Conservation (phyloP, 1,284 basidiomycete genomes). For the Cryptococcus amylolentus region DNA sequence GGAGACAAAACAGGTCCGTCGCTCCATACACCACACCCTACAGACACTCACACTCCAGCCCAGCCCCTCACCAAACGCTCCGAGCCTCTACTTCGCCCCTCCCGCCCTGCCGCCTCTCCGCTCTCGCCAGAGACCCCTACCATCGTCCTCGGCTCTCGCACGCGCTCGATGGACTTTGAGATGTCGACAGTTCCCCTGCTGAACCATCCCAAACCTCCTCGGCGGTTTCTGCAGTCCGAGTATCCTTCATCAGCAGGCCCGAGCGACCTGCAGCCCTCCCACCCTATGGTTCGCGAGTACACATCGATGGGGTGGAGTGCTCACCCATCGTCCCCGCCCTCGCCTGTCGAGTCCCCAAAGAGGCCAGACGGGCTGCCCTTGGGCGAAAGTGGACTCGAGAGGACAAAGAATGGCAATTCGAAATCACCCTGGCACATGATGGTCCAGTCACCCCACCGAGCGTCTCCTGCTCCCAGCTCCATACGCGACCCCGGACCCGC, state of each 20-base stretch:
- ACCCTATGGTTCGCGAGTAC: slow-evolving; percentile 17
- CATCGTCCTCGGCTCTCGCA: slow-evolving; percentile 12
- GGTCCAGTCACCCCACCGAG: slow-evolving; percentile 16
- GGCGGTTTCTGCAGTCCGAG: background rate
- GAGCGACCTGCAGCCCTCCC: background rate
- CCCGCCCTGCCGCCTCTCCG: background rate
- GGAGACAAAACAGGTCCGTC: background rate
- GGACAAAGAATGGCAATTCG: background rate
- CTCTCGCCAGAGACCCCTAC: slow-evolving; percentile 1
- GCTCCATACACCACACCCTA: too few species aligned
- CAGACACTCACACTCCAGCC: background rate
- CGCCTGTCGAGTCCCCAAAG: background rate
- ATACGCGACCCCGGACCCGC: slow-evolving; percentile 8
- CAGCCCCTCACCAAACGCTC: background rate
- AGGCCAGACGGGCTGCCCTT: background rate
- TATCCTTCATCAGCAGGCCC: background rate
- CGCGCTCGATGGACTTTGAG: slow-evolving; percentile 11
- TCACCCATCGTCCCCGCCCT: background rate
- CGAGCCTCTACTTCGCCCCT: background rate
- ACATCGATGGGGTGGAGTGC: slow-evolving; percentile 8
- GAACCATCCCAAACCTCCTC: background rate
- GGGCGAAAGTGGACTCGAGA: background rate
- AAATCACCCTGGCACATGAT: slow-evolving; percentile 1
- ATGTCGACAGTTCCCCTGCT: slow-evolving; percentile 2
- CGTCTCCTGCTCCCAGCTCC: slow-evolving; percentile 7